Conservation (phyloP, 148 eudicot genomes). For the Chenopodium quinoa region DNA sequence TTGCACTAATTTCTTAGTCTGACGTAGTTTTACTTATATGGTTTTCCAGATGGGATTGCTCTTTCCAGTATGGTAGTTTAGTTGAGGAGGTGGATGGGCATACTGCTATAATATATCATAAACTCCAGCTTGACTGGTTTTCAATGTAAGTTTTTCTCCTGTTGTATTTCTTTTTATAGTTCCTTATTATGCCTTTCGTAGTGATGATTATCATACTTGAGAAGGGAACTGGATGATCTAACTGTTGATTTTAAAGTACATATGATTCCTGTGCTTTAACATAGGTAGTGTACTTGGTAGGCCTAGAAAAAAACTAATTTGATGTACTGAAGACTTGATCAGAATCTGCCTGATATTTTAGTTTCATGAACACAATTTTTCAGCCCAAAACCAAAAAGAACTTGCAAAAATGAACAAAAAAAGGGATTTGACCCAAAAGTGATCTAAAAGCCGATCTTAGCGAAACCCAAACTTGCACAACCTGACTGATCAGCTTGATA, state of each 20-base stretch:
- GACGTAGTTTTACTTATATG: conserved; percentile 16
- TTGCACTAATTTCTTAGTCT: neutral
- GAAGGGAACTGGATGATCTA: neutral
- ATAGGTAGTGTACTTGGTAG: conserved; percentile 1
- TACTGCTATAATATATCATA: conserved; percentile 91
- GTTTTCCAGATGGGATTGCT: conserved; percentile 88
- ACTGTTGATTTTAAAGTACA: neutral
- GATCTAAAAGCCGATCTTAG: neutral
- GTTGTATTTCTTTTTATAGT: conserved; percentile 8
- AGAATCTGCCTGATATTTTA: neutral
- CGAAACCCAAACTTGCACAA: neutral
- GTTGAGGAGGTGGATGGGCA: conserved; percentile 99
- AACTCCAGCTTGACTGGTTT: conserved; percentile 94
- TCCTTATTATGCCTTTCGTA: neutral
- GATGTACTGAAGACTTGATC: neutral
- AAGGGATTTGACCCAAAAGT: neutral
- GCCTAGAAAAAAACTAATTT: neutral
- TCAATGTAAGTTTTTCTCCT: conserved; percentile 58
- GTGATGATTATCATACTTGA: neutral
- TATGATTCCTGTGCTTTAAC: neutral
- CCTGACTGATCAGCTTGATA: neutral
- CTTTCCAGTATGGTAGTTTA: conserved; percentile 91
- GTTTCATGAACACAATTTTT: neutral
- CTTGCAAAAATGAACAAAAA: neutral
- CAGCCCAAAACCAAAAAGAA: neutral